A percentile compares a stretch with the other conserved stretches of the same genome.
phyloP scores from a whole-genome alignment of 1,139 yeast species.

The Sugiyamaella japonica region DNA sequence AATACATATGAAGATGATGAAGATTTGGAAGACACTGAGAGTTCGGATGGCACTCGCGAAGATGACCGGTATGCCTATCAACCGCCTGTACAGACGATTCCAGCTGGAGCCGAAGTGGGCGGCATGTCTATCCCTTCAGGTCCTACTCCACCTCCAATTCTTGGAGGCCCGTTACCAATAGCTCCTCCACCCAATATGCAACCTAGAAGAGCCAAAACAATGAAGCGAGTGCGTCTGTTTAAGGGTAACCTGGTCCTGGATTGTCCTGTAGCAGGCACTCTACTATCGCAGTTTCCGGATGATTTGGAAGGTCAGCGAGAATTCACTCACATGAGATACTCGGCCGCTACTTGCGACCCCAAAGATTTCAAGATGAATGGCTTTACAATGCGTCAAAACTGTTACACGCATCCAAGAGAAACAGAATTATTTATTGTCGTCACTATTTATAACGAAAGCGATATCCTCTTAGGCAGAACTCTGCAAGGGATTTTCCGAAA shows the following conservation, averaged over 20 bases:
- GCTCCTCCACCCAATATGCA: constrained; percentile 33
- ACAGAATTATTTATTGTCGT: constrained; percentile 75
- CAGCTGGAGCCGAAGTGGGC: constrained; percentile 10
- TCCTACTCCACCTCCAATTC: constrained; percentile 16
- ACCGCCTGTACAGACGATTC: constrained; percentile 21
- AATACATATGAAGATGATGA: constrained; percentile 42
- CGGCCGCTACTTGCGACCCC: constrained; percentile 82
- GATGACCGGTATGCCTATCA: constrained; percentile 24
- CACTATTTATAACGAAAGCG: constrained; percentile 83
- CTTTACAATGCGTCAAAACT: constrained; percentile 65
- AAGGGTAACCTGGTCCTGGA: constrained; percentile 75
- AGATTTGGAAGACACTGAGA: constrained; percentile 23
- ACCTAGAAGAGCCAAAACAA: constrained; percentile 42
- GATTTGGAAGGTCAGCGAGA: constrained; percentile 52
- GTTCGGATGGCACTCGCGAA: constrained; percentile 21
- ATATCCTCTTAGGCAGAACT: constrained; percentile 67
- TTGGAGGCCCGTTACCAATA: constrained; percentile 17
- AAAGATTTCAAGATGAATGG: constrained; percentile 55
- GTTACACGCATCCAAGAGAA: constrained; percentile 63
- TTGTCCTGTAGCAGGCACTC: constrained; percentile 69
- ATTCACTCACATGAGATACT: constrained; percentile 74
- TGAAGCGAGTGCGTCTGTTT: constrained; percentile 56
- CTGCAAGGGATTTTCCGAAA: constrained; percentile 76
- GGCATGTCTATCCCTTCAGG: constrained; percentile 15
- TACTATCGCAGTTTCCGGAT: constrained; percentile 55